Evolutionary conservation across 106 monocot genomes (phyloP), one percentile per base, ranked within the genome.

Genomic region (Allium sativum): DNA sequence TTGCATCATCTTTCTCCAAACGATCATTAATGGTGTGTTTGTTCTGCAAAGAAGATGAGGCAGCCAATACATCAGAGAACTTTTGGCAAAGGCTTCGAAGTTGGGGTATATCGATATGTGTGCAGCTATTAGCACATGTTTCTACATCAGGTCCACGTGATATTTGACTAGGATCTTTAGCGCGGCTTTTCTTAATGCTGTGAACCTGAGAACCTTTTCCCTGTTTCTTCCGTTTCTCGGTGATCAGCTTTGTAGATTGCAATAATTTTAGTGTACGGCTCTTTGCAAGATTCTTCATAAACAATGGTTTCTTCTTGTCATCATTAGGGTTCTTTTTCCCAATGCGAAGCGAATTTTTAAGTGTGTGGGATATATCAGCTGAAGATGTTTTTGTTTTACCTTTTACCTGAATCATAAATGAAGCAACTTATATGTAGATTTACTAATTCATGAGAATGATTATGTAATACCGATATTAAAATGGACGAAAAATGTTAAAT

Each of bases 61-160:
- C 72, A 58, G 76, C 68, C 72, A 84, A 68, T 22, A 71, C 73
- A 76, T 79, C 74, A 19, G 78, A 81, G 68, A 84, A 73, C 62
- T 68, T 76, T 65, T 69, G 70, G 70, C 74, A 75, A 62, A 82
- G 82, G 42, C 40, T 79, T 58, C 76, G 73, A 11, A 79, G 53
- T 58, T 68, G 70, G 63, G 79, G 76, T 18, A 74, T 61, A 58
- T 71, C 60, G 20, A 70, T 56, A 40, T 17, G 45, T 48, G 80
- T 72, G 67, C 55, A 68, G 55, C 11, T 65, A 15, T 66, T 62
- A 18, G 58, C 45, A 55, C 20, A 52, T 42, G 56, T 18, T 58
- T 77, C 77, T 14, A 12, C 31, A n/a, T 52, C 60, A 31, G 31
- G 31, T 31, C 4, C 4, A 31, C 31, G 31, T 46, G 42, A 42